Conservation (phyloP, 2,329 filamentous ascomycete species). For the Fusarium devonianum region DNA sequence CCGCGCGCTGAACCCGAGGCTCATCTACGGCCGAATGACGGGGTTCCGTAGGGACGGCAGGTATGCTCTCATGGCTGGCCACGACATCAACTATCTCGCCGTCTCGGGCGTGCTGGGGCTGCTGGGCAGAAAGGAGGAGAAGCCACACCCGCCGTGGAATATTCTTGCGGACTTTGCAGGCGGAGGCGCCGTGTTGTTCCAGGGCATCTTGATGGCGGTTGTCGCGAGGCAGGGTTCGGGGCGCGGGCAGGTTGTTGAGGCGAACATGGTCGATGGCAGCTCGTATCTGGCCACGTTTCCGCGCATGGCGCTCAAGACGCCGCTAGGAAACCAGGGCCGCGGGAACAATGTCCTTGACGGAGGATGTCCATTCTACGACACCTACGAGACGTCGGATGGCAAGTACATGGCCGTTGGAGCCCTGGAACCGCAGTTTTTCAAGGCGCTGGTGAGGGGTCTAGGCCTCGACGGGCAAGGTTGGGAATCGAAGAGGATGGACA, state of each 20-base stretch:
- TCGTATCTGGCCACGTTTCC: conserved; percentile 82
- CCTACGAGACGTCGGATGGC: conserved; percentile 83
- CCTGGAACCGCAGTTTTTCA: conserved; percentile 87
- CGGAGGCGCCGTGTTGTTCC: conserved; percentile 81
- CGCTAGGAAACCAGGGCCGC: conserved; percentile 67
- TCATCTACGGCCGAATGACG: conserved; percentile 87
- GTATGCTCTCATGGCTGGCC: conserved; percentile 88
- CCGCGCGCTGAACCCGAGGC: conserved; percentile 70
- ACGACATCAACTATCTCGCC: conserved; percentile 96
- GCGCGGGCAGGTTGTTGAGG: conserved; percentile 86
- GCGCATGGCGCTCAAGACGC: conserved; percentile 69
- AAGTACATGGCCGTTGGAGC: conserved; percentile 88
- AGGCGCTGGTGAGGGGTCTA: conserved; percentile 70
- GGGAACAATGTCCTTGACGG: conserved; percentile 84
- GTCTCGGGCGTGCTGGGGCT: conserved; percentile 81
- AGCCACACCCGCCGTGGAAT: conserved; percentile 82
- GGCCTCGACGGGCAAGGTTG: conserved; percentile 61
- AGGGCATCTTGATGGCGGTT: conserved; percentile 83
- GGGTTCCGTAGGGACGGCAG: conserved; percentile 88
- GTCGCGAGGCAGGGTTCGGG: conserved; percentile 70
- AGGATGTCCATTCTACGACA: conserved; percentile 87
- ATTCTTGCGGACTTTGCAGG: conserved; percentile 91
- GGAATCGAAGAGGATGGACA: conserved; percentile 64
- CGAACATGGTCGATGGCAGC: conserved; percentile 94
- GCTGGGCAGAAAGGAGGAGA: conserved; percentile 73